A percentile compares a stretch with the other conserved stretches of the same genome.
Evolutionary conservation across 768 basidiomycete species (phyloP).

Genomic region (Rhodotorula taiwanensis): DNA sequence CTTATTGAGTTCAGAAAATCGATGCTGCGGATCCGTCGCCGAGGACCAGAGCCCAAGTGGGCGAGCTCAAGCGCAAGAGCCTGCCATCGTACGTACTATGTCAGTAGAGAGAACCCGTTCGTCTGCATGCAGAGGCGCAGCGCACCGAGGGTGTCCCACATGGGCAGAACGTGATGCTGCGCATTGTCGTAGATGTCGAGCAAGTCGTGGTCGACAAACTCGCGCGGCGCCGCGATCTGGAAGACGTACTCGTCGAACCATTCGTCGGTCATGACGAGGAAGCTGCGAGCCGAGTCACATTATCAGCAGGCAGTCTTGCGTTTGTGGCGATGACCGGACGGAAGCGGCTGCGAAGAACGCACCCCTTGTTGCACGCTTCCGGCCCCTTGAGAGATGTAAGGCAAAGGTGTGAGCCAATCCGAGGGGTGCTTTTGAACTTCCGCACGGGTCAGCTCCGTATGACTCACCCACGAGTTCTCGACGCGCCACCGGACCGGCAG

Average conservation of each 20-base stretch:
- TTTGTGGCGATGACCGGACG: too few relatives aligned
- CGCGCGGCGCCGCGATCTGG: constrained; percentile 80
- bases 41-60: too few relatives aligned
- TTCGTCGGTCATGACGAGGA: constrained; percentile 79
- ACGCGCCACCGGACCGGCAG: constrained; percentile 88
- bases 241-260: constrained; percentile 68
- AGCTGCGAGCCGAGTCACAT: constrained; percentile 44
- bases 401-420: neutral
- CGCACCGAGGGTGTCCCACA: constrained; percentile 8
- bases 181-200: constrained; percentile 67
- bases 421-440: too few relatives aligned
- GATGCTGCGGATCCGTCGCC: too few relatives aligned
- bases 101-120: too few relatives aligned
- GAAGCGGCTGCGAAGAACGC: neutral
- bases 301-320: too few relatives aligned
- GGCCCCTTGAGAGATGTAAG: too few relatives aligned
- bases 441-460: neutral
- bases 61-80: too few relatives aligned
- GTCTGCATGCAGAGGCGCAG: too few relatives aligned
- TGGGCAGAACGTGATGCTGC: neutral
- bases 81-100: too few relatives aligned
- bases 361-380: constrained; percentile 57
- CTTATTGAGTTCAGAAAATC: too few relatives aligned
- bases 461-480: constrained; percentile 79
- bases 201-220: constrained; percentile 68